Percentiles rank a stretch among this genome's conserved stretches.
These are phyloP conservation scores for Umbelopsis sp. DNA, from an alignment of 192 early-diverging fungal species.

Conservation along the genomic window DNA sequence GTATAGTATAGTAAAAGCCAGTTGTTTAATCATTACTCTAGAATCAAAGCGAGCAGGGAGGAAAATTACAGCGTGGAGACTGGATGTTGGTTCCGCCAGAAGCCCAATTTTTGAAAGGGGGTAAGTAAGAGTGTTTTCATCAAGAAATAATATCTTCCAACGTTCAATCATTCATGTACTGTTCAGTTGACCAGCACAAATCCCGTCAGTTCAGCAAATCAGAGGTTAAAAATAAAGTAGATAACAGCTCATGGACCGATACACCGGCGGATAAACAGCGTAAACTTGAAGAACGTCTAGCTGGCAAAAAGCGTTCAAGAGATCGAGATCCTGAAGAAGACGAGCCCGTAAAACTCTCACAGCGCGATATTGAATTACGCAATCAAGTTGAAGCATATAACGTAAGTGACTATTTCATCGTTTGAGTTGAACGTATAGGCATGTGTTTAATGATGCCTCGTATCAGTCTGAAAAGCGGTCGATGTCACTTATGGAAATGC, in stretches of 20 bases:
- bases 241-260: conserved; percentile 32
- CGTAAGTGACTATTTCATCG: conserved; percentile 4
- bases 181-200: conserved; percentile 19
- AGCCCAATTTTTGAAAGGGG: conserved; percentile 31
- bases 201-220: conserved; percentile 27
- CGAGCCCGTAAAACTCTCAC: not conserved
- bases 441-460: not conserved
- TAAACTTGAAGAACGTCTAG: not conserved
- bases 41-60: not conserved
- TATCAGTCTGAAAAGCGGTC: conserved; percentile 22
- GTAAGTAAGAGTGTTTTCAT: not conserved
- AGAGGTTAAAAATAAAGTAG: conserved; percentile 9
- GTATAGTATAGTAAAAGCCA: not conserved
- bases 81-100: conserved; percentile 42
- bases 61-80: conserved; percentile 31
- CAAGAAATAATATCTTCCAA: not conserved
- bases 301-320: conserved; percentile 10
- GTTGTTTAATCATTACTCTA: not conserved
- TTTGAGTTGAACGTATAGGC: not conserved
- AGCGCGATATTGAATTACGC: conserved; percentile 9
- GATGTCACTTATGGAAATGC: conserved; percentile 37
- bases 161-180: not conserved
- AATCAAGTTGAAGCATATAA: conserved; percentile 30
- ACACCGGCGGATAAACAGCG: conserved; percentile 28
- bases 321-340: conserved; percentile 2